These are phyloP conservation scores for Logfia minima DNA, from an alignment of 129 eudicot species.

Conservation along the genomic window DNA sequence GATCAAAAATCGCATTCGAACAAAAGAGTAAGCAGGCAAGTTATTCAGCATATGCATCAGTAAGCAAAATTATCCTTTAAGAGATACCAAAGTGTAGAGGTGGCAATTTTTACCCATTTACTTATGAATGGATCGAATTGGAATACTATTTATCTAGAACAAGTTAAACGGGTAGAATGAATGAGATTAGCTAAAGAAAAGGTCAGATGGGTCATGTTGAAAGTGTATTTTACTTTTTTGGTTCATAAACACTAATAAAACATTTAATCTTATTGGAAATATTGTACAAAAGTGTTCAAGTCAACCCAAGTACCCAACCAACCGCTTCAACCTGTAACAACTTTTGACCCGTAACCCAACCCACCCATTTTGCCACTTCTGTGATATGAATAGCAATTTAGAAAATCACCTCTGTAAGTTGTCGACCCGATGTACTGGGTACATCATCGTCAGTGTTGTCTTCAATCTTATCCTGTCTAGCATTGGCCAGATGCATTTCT, in stretches of 20 bases:
- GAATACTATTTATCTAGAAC: not conserved
- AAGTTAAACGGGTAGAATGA: not conserved
- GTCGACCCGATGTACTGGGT: slow-evolving; percentile 91
- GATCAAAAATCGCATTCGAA: not conserved
- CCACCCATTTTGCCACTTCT: not conserved
- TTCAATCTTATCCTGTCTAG: slow-evolving; percentile 60
- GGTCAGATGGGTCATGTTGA: too few species aligned
- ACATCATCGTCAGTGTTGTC: slow-evolving; percentile 78
- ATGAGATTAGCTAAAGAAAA: not conserved
- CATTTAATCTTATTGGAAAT: not conserved
- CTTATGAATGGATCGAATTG: too few species aligned
- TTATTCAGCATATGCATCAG: not conserved
- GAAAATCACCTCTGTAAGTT: slow-evolving; percentile 46
- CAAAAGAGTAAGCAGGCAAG: not conserved
- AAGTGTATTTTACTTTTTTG: not conserved
- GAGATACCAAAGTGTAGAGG: not conserved
- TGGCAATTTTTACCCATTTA: too few species aligned
- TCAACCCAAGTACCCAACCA: not conserved
- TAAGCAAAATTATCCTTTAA: slow-evolving; percentile 13
- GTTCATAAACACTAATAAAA: not conserved
- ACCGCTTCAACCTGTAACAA: not conserved
- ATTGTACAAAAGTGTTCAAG: not conserved
- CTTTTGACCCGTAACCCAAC: not conserved
- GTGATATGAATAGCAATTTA: slow-evolving; percentile 31
- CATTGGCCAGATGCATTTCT: slow-evolving; percentile 95